Base-by-base conservation (phyloP, 345 rosid species). In the Bruguiera parviflora region DNA sequence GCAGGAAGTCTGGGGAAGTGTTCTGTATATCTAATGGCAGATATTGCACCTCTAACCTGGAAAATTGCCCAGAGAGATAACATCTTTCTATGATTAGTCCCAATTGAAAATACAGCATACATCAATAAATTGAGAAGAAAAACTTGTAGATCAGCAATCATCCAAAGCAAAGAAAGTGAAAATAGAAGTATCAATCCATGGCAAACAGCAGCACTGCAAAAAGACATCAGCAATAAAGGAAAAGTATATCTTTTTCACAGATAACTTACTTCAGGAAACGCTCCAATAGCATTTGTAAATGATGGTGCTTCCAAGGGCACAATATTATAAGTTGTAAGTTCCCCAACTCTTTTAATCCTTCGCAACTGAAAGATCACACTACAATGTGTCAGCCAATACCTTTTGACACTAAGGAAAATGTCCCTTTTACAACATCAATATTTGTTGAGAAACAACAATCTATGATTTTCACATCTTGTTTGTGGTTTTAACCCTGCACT, bases 231-330 rank as follows among this genome's bases (percentile, higher is more conserved):
- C n/a, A 65, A 20, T 10, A 58, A 49, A 20, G 20, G 33, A 20
- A 20, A 20, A 31, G 16, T 10, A 46, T 31, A n/a, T n/a, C 11
- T 18, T n/a, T 11, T 39, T 64, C 5, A 53, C 63, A 69, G 79
- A 53, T 65, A 47, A 83, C 86, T 85, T 80, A 92, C 99, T 81
- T 95, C 99, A 7, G 98, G 99, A 61, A 95, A 90, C 66, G 85
- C 73, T 71, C 98, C 86, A 69, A 92, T 88, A 57, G 83, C 98
- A 85, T 92, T 95, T 61, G 97, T 88, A 72, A 92, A 68, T 39
- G 95, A 75, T 32, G 93, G 97, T 52, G 88, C 92, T 73, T 95
- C 99, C 66, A 95, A 67, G 32, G 99, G 99, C 47, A 95, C 89
- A 71, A 92, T 95, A 71, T 95, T 95, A 80, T 92, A 95, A 6